Percentiles rank a stretch among this genome's conserved stretches.
phyloP scores from a whole-genome alignment of 371 early-diverging fungal species.

The Saksenaea oblongispora region DNA sequence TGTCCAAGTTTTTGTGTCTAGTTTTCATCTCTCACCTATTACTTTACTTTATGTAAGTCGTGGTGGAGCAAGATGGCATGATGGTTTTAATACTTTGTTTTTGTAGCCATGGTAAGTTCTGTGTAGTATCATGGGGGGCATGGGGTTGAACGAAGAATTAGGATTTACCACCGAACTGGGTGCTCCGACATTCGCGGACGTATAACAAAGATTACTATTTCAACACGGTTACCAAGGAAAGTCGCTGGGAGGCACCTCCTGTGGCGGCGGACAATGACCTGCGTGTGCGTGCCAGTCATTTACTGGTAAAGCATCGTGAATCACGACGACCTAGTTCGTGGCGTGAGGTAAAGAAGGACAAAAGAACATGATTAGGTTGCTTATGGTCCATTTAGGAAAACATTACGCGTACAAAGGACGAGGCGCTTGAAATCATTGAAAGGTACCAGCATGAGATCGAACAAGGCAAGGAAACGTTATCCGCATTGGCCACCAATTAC shows the following conservation, averaged over 20 bases:
- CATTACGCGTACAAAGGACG: conserved; percentile 87
- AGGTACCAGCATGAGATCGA: conserved; percentile 62
- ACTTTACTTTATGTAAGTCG: too few relatives aligned
- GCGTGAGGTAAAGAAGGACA: conserved; percentile 68
- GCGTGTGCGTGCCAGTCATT: conserved; percentile 82
- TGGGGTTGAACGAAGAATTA: conserved; percentile 5
- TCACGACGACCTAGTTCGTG: conserved; percentile 92
- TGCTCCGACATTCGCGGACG: conserved; percentile 69
- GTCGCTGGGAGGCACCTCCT: conserved; percentile 81
- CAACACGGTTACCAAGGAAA: conserved; percentile 79
- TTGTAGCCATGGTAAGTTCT: too few relatives aligned
- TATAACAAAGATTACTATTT: conserved; percentile 84
- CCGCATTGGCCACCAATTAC: conserved; percentile 71
- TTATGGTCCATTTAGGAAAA: too few relatives aligned
- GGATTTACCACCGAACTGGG: conserved; percentile 74
- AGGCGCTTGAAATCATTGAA: conserved; percentile 74
- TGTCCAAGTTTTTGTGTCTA: too few relatives aligned
- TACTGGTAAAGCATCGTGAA: conserved; percentile 88
- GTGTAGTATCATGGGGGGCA: too few relatives aligned
- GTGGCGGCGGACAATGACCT: conserved; percentile 36
- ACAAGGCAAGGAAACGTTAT: conserved; percentile 58
- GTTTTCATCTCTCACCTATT: too few relatives aligned
- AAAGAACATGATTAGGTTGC: too few relatives aligned
- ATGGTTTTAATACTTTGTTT: too few relatives aligned
- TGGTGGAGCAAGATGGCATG: too few relatives aligned